Evolutionary conservation across 2,329 filamentous ascomycete genomes (phyloP).

Genomic region (Hirsutella rhossiliensis): DNA sequence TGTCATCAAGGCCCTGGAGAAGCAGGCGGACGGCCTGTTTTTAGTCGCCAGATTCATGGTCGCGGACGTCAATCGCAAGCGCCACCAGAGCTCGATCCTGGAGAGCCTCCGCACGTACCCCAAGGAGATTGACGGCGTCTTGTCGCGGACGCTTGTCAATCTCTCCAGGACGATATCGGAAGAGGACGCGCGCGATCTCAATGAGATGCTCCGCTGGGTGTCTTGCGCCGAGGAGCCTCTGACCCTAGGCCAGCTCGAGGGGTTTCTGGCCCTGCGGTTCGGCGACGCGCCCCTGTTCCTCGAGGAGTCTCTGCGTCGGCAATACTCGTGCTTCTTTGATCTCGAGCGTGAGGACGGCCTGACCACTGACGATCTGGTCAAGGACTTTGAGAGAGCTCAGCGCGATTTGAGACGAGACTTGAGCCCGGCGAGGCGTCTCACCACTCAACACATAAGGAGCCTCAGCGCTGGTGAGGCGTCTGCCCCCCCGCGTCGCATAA

Average conservation of each 20-base stretch:
- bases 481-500: conserved; percentile 5
- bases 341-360: conserved; percentile 30
- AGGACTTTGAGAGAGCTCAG: conserved; percentile 21
- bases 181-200: conserved; percentile 28
- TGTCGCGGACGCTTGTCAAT: conserved; percentile 27
- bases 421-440: conserved; percentile 7
- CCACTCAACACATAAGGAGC: neutral
- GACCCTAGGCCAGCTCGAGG: conserved; percentile 30
- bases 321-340: conserved; percentile 34
- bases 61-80: conserved; percentile 32
- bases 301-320: conserved; percentile 28
- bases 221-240: conserved; percentile 30
- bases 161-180: conserved; percentile 26
- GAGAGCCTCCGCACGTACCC: conserved; percentile 32
- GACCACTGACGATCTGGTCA: conserved; percentile 27
- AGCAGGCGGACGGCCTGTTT: conserved; percentile 33
- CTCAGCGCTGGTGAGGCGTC: conserved; percentile 4
- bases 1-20: conserved; percentile 25
- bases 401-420: conserved; percentile 12
- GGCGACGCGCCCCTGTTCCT: conserved; percentile 26
- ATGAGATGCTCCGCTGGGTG: conserved; percentile 33
- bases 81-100: conserved; percentile 30
- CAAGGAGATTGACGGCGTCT: conserved; percentile 28
- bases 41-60: conserved; percentile 38
- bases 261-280: conserved; percentile 28